Percentiles rank a stretch among this genome's conserved stretches.
Evolutionary conservation across 2,329 filamentous ascomycete genomes (phyloP).

Genomic region (Lojkania enalia): DNA sequence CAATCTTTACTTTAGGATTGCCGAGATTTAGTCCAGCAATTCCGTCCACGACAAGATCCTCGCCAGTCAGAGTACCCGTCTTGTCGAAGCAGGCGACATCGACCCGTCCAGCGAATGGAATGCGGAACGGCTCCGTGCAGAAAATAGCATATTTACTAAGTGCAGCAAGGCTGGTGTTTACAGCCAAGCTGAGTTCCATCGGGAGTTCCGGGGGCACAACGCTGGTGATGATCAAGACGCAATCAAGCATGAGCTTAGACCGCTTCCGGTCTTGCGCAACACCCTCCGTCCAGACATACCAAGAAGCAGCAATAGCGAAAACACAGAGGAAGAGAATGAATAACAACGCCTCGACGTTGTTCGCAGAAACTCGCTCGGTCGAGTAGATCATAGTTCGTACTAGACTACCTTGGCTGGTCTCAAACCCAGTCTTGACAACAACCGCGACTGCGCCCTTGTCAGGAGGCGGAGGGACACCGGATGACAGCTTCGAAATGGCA

Average conservation of each 20-base stretch:
- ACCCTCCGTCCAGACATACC: slow-evolving; percentile 99
- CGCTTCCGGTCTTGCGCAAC: slow-evolving; percentile 93
- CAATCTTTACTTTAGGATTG: slow-evolving; percentile 66
- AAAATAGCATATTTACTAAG: slow-evolving; percentile 96
- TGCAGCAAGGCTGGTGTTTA: slow-evolving; percentile 95
- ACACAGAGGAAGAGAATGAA: slow-evolving; percentile 97
- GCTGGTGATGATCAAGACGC: slow-evolving; percentile 94
- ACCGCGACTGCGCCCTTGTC: slow-evolving; percentile 94
- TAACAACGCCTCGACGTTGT: slow-evolving; percentile 92
- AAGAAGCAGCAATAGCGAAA: slow-evolving; percentile 95
- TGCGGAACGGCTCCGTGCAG: slow-evolving; percentile 98
- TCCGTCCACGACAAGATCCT: slow-evolving; percentile 95
- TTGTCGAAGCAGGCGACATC: slow-evolving; percentile 99
- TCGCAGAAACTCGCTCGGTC: slow-evolving; percentile 97
- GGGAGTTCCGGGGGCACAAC: slow-evolving; percentile 98
- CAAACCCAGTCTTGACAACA: slow-evolving; percentile 96
- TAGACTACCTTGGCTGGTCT: slow-evolving; percentile 95
- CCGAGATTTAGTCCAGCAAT: slow-evolving; percentile 86
- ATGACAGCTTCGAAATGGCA: slow-evolving; percentile 66
- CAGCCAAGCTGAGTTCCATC: slow-evolving; percentile 96
- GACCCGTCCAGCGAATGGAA: slow-evolving; percentile 92
- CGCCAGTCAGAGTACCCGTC: slow-evolving; percentile 93
- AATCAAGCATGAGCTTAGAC: slow-evolving; percentile 95
- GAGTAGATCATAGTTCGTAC: slow-evolving; percentile 99
- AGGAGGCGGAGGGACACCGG: slow-evolving; percentile 80